Base-by-base conservation (phyloP, 257 asterid species). In the Nicotiana tabacum region DNA sequence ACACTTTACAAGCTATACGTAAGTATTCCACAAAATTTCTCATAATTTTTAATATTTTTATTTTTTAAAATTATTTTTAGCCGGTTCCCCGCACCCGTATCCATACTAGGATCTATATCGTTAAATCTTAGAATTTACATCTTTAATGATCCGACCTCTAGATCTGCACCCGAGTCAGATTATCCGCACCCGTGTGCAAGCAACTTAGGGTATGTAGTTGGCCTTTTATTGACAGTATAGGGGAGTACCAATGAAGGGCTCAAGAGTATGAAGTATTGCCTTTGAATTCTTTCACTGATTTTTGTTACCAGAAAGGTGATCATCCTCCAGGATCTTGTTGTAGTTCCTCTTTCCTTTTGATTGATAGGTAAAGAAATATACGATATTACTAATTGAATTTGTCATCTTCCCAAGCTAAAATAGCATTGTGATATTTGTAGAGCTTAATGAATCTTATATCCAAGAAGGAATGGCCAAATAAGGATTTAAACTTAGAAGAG, bases 191-290 rank as follows among this genome's bases (percentile, higher is more conserved):
- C 35, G 5, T 33, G 35, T 33, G 35, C 35, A 33, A 33, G 35
- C 5, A 33, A 33, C 35, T 33, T 33, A 33, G 35, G 3, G 78
- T 72, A 46, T 21, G n/a, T 21, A 43, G 58, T 10, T 43, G 37
- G 37, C 60, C n/a, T 43, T 72, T 33, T 2, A 46, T 46, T 43
- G 58, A 70, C 21, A 11, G 27, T 21, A 70, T 43, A 33, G 8
- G 46, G 78, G 60, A 43, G 78, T 39, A 21, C 78, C 78, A 43
- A 12, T 70, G 78, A 70, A 21, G 60, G 78, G 35, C 60, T 70
- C 60, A 21, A 21, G 0, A 21, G 60, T 43, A 43, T 70, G 1
- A 21, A 70, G 58, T 43, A 70, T 43, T 43, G 35, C 37, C 58
- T 69, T 37, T 24, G 37, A 43, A 70, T 70, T 21, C 48, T 43